A percentile compares a stretch with the other conserved stretches of the same genome.
Conservation (phyloP, 73 alveolate genomes). For the Tetrahymena elliotti region DNA sequence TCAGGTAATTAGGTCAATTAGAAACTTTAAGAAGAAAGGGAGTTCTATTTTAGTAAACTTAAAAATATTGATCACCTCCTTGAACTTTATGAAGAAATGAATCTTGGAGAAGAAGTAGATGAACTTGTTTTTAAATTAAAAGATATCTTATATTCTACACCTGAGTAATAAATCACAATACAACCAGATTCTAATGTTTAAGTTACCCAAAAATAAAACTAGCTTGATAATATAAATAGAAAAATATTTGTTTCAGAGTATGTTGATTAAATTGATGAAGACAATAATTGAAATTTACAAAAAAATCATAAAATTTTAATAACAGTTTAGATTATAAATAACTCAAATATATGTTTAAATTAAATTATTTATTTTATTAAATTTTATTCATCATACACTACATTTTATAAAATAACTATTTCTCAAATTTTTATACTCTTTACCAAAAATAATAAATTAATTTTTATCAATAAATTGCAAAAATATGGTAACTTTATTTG, state of each 20-base stretch:
- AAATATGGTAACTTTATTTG: too few species aligned
- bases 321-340: too few species aligned
- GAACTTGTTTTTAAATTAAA: constrained; percentile 2
- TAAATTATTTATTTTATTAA: too few species aligned
- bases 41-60: constrained; percentile 18
- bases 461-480: too few species aligned
- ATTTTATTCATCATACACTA: too few species aligned
- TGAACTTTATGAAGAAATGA: background rate
- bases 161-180: constrained; percentile 3
- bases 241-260: background rate
- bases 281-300: background rate
- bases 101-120: constrained; percentile 6
- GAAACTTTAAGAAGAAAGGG: constrained; percentile 30
- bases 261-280: background rate
- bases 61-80: constrained; percentile 22
- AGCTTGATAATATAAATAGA: background rate
- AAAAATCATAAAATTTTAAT: too few species aligned
- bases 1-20: constrained; percentile 5
- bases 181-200: constrained; percentile 9
- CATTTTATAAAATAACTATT: too few species aligned
- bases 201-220: background rate
- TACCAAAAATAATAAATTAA: too few species aligned
- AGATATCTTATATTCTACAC: constrained; percentile 26
- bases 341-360: too few species aligned
- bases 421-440: too few species aligned